Evolutionary conservation across 2,329 filamentous ascomycete species (phyloP), one percentile per base, ranked within the genome.

Genomic region (Colletotrichum sp.): DNA sequence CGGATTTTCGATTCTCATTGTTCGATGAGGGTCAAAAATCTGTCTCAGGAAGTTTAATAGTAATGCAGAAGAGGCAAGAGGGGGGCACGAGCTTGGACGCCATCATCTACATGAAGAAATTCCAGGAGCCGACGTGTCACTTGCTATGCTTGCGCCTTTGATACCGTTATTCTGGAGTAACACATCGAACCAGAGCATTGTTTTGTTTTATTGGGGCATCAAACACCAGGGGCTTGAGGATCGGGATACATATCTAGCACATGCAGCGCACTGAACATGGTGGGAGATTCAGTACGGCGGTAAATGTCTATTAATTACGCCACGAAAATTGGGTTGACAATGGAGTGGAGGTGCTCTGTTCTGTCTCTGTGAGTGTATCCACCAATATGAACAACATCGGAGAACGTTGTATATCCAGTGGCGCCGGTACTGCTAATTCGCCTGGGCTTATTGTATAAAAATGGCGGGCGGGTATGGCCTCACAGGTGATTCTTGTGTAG

Each of bases 1-100:
- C 83, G 94, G 94, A 6, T 95, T 98, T 83, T 94, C 94, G 10
- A 88, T 98, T 72, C 92, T 98, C 80, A 94, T 87, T 70, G 85
- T 76, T 6, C 66, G 70, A 38, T 78, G 24, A 71, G 43, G 38
- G 58, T 30, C 30, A 32, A n/a, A 38, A 26, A 4, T 18, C 15
- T 43, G 30, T 43, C 9, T 32, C 32, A 18, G 36, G 30, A 32
- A 38, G 36, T n/a, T 30, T 38, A 64, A 36, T 36, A 32, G 30
- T 38, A 48, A 70, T 36, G 24, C 13, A 24, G 18, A 48, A 26
- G n/a, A 66, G 43, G n/a, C 43, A 21, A 52, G 15, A 15, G 28
- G 26, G 12, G 48, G 18, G 12, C 16, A 30, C 32, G 34, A 28
- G 26, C 9, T 13, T 26, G 30, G 28, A 21, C 18, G 34, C 28